Conservation (phyloP, 305 asterid species). For the Fraxinus velutina region DNA sequence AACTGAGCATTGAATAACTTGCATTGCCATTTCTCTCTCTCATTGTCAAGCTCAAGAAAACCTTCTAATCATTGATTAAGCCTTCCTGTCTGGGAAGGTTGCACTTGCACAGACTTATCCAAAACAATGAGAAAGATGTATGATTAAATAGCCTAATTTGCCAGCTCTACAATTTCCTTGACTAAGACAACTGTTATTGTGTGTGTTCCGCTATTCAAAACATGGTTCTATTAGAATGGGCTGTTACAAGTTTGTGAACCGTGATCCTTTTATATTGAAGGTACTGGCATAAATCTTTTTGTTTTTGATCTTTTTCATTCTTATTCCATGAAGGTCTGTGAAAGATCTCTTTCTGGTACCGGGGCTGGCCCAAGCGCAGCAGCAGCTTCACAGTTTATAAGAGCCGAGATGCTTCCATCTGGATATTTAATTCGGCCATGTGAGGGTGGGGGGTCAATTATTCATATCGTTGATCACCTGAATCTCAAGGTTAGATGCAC, state of each 20-base stretch:
- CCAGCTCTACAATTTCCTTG: not conserved
- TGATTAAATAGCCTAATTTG: not conserved
- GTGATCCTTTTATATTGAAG: not conserved
- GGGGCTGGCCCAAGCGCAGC: slow-evolving; percentile 76
- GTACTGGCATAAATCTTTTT: not conserved
- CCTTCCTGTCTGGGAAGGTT: not conserved
- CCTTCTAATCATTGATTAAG: not conserved
- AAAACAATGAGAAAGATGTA: not conserved
- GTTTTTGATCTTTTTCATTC: not conserved
- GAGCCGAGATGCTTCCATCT: slow-evolving; percentile 84
- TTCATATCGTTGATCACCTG: slow-evolving; percentile 85
- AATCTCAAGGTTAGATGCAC: slow-evolving; percentile 60
- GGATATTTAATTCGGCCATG: slow-evolving; percentile 84
- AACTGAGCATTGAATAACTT: not conserved
- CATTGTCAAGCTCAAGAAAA: not conserved
- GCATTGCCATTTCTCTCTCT: not conserved
- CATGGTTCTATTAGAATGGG: not conserved
- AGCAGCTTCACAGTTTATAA: slow-evolving; percentile 70
- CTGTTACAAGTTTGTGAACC: not conserved
- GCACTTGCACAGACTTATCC: not conserved
- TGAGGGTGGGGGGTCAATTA: slow-evolving; percentile 94
- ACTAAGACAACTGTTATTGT: not conserved
- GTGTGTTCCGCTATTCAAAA: not conserved
- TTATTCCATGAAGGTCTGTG: slow-evolving; percentile 54
- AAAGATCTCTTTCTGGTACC: slow-evolving; percentile 85